Conservation (phyloP, 176 grass and related monocot genomes). For the Tuctoria greenei region DNA sequence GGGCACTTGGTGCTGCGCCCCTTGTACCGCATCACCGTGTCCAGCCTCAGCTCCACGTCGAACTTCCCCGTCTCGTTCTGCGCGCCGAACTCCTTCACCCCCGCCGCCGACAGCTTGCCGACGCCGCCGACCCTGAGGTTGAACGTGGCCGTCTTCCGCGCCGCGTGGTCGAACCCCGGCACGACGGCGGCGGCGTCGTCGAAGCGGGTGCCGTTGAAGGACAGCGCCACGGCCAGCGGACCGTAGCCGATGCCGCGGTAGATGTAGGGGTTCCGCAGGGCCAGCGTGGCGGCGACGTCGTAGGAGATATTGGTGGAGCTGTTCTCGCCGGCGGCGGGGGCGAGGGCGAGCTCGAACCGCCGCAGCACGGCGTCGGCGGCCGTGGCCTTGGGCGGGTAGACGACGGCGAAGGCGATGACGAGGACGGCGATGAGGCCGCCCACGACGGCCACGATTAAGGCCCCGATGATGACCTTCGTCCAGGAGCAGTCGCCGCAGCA, state of each 20-base stretch:
- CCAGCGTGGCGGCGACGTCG: constrained; percentile 32
- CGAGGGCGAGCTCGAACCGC: constrained; percentile 25
- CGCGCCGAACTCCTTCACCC: not conserved
- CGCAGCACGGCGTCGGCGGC: constrained; percentile 45
- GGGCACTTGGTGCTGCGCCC: constrained; percentile 32
- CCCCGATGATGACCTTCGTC: not conserved
- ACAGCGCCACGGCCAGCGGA: constrained; percentile 5
- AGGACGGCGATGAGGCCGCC: constrained; percentile 29
- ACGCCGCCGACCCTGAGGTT: constrained; percentile 30
- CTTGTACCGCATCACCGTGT: constrained; percentile 50
- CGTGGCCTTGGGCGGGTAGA: constrained; percentile 37
- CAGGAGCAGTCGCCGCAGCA: not conserved
- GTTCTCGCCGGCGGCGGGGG: not conserved
- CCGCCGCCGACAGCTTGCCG: constrained; percentile 6
- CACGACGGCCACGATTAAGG: not conserved
- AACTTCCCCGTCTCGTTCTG: constrained; percentile 39
- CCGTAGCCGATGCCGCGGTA: constrained; percentile 43
- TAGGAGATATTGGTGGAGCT: constrained; percentile 36
- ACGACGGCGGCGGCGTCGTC: constrained; percentile 43
- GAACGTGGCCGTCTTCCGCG: constrained; percentile 31
- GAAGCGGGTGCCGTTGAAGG: constrained; percentile 48
- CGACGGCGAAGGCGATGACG: constrained; percentile 45
- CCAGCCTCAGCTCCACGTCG: constrained; percentile 41
- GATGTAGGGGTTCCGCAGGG: constrained; percentile 49
- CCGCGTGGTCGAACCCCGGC: not conserved